Evolutionary conservation across 768 basidiomycete genomes (phyloP).

Genomic region (Melanogaster broomeanus): DNA sequence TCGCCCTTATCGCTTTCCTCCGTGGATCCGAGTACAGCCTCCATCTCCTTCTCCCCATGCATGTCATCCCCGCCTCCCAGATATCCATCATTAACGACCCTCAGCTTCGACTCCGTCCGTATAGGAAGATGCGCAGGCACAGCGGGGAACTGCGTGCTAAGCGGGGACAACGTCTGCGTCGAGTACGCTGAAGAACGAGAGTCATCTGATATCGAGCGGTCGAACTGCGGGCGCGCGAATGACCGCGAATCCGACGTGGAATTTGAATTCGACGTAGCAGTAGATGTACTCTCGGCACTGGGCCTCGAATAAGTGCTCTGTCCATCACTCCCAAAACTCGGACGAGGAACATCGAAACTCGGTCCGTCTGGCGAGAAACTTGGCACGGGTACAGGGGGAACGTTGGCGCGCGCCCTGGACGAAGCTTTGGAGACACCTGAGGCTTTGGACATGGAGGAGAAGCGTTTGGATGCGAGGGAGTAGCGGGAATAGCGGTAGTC

Average conservation of each 20-base stretch:
- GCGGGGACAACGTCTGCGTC: constrained; percentile 15
- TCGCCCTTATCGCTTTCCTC: not conserved
- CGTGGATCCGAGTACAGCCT: constrained; percentile 22
- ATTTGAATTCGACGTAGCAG: constrained; percentile 14
- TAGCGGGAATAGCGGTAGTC: constrained; percentile 73
- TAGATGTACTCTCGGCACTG: constrained; percentile 24
- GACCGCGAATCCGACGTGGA: constrained; percentile 15
- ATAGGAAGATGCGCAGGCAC: constrained; percentile 31
- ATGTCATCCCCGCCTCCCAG: constrained; percentile 15
- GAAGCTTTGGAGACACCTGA: constrained; percentile 27
- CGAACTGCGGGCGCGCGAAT: constrained; percentile 19
- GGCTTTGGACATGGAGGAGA: constrained; percentile 21
- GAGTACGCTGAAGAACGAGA: constrained; percentile 17
- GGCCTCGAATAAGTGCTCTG: constrained; percentile 17
- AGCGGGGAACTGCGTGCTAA: constrained; percentile 33
- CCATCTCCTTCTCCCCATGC: constrained; percentile 17
- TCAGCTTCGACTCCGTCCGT: constrained; percentile 33
- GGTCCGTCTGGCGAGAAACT: constrained; percentile 19
- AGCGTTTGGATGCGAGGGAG: constrained; percentile 45
- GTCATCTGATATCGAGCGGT: constrained; percentile 24
- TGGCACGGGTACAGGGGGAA: constrained; percentile 29
- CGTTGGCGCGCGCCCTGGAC: constrained; percentile 22
- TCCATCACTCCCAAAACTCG: constrained; percentile 25
- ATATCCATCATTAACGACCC: constrained; percentile 27
- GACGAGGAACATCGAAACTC: constrained; percentile 12